Evolutionary conservation across 331 rosid genomes (phyloP), one percentile per base, ranked within the genome.

Genomic region (Acacia pycnantha): DNA sequence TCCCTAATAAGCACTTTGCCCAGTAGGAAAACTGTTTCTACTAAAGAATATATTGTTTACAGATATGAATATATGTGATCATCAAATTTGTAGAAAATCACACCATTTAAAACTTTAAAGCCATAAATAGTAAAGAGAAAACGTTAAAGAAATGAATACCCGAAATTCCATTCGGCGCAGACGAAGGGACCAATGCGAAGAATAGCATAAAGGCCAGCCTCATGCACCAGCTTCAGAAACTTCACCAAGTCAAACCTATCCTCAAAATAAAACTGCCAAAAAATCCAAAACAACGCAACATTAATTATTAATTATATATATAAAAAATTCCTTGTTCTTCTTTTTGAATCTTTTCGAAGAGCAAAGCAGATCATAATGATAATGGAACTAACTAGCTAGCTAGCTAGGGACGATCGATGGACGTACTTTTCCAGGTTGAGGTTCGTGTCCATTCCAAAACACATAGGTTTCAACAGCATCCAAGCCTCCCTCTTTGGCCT

Each of bases 401-500:
- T 12, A 47, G 53, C 53, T 47, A 47, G 53, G 53, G 19, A 47
- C 40, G 22, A 50, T 3, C 33, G 33, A 31, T 31, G 56, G 1
- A 51, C 4, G 9, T 74, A 94, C 98, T 31, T 92, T 83, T 75
- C 98, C 98, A 24, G 87, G 94, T 80, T 94, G 82, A 77, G 98
- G 99, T 44, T 96, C 98, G n/a, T 96, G 98, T 7, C 97, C 98
- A 85, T 92, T 96, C 98, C 98, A 96, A 62, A 96, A 96, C 37
- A 96, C 99, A 88, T 96, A 96, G 31, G 99, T 92, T 70, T 96
- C 93, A 24, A 96, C 89, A 79, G 94, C 99, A 87, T 96, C 99
- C 84, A 96, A 43, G n/a, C 99, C 97, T 89, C 97, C 99, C 31
- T 89, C 94, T 92, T 96, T 96, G 21, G 98, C 97, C 85, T 96